phyloP scores from a whole-genome alignment of 805 yeast species.

The Lachancea thermotolerans region DNA sequence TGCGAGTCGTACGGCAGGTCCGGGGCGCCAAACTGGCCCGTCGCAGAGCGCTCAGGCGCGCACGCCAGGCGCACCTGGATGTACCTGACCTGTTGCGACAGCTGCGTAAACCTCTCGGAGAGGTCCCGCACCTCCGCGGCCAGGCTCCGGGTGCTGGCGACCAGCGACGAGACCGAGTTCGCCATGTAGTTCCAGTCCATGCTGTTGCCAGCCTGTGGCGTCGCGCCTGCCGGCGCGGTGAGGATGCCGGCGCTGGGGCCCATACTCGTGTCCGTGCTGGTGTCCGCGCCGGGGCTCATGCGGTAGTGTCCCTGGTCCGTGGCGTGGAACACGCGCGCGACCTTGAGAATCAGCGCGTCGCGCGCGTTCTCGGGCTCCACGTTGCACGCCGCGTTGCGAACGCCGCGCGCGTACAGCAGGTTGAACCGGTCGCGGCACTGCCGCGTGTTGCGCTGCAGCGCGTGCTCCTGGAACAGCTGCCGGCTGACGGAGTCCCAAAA shows the following conservation, averaged over 20 bases:
- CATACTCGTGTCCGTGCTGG: no score
- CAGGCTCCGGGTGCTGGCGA: conserved; percentile 2
- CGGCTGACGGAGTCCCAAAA: conserved; percentile 24
- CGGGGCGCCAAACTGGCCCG: conserved; percentile 22
- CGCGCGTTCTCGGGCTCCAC: conserved; percentile 3
- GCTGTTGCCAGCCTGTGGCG: no score
- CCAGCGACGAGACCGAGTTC: conserved; percentile 1
- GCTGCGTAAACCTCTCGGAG: conserved; percentile 1
- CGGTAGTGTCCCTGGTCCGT: conserved; percentile 1
- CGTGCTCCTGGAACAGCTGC: conserved; percentile 14
- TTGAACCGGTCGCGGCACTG: conserved; percentile 29
- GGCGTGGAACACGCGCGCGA: conserved; percentile 1
- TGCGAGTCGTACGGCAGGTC: conserved; percentile 44
- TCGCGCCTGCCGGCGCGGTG: no score
- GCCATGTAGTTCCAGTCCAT: background rate
- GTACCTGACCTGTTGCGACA: conserved; percentile 1
- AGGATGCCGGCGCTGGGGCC: no score
- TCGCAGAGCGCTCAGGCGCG: background rate
- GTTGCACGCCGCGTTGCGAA: conserved; percentile 2
- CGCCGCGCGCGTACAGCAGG: conserved; percentile 19
- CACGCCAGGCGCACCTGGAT: conserved; percentile 1
- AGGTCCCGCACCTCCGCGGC: conserved; percentile 3
- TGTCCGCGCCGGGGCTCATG: no score
- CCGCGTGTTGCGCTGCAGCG: conserved; percentile 22
- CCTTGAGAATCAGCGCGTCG: conserved; percentile 1